Evolutionary conservation across 1,284 basidiomycete species (phyloP), one percentile per base, ranked within the genome.

Genomic region (Ganoderma lingzhi): DNA sequence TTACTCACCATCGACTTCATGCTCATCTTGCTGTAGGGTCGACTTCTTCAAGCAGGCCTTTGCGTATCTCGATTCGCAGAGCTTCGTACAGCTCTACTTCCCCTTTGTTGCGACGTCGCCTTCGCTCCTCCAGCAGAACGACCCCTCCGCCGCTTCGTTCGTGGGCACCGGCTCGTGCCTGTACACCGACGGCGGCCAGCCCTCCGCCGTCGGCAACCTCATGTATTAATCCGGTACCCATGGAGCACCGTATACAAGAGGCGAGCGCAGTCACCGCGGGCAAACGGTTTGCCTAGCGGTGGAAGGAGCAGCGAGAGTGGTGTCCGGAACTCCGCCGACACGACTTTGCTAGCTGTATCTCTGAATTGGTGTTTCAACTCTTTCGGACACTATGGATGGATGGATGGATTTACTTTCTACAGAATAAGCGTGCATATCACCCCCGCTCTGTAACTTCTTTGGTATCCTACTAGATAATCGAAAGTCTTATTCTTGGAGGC

Each of bases 81-180:
- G 23, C 41, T 61, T 61, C 41, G 23, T 61, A 15, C 23, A 61
- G n/a, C 59, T 61, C 39, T 61, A 61, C 59, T 61, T 61, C 37
- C 59, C 59, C 23, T 61, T 61, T 41, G 59, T 61, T 41, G 59
- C 59, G n/a, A 61, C 59, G 59, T 61, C 59, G 10, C 59, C 59
- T 4, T 3, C 59, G 39, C 59, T 61, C 39, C 59, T 61, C 59
- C 39, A 41, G 23, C 37, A 37, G 37, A 44, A 61, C 23, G 59
- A 61, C 39, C 5, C 23, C 23, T 39, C 39, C 12, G 59, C 59
- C 12, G 59, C 23, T 4, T 61, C 59, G 37, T 44, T 61, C 39
- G 59, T 61, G 5, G 59, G 59, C 59, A 61, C 59, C 15, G 59
- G 59, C 41, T 61, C 59, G 41, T 61, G 59, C 37, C 12, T 61